Conservation (phyloP, 1,284 basidiomycete genomes). For the Cutaneotrichosporon arboriforme region DNA sequence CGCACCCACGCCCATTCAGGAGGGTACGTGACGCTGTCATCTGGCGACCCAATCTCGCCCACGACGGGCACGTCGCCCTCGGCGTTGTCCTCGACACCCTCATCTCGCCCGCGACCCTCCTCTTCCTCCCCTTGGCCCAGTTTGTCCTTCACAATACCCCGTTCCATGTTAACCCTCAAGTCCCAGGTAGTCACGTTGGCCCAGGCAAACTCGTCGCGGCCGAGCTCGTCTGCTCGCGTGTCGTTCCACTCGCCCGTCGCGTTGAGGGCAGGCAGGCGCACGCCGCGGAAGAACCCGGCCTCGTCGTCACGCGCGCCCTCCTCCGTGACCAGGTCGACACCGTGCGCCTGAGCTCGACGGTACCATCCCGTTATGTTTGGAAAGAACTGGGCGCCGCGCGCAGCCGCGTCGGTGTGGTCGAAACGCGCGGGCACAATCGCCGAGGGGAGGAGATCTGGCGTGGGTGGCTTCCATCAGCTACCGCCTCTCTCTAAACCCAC, state of each 20-base stretch:
- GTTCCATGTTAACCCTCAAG: conserved; percentile 39
- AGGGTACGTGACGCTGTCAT: neutral
- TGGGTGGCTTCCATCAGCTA: conserved; percentile 23
- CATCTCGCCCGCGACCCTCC: conserved; percentile 8
- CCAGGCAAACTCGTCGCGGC: conserved; percentile 40
- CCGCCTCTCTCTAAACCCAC: conserved; percentile 19
- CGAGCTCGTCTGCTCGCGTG: conserved; percentile 30
- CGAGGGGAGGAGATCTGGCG: conserved; percentile 23
- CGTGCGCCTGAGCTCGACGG: conserved; percentile 31
- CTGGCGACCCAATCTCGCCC: neutral
- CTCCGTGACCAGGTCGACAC: conserved; percentile 15
- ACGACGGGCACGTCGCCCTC: neutral
- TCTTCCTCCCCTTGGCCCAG: conserved; percentile 36
- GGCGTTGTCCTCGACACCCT: neutral
- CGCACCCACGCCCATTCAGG: conserved; percentile 6
- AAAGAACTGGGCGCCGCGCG: conserved; percentile 21
- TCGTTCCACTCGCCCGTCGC: conserved; percentile 30
- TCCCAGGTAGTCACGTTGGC: conserved; percentile 27
- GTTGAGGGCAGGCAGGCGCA: conserved; percentile 28
- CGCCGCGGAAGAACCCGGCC: conserved; percentile 29
- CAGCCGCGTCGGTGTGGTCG: conserved; percentile 15
- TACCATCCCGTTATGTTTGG: conserved; percentile 47
- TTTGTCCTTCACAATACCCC: conserved; percentile 13
- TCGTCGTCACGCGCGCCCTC: conserved; percentile 8
- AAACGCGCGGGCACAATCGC: conserved; percentile 31